Percentiles rank a stretch among this genome's conserved stretches.
Conservation (phyloP, 345 rosid genomes). For the Eucalyptus guilfoylei region DNA sequence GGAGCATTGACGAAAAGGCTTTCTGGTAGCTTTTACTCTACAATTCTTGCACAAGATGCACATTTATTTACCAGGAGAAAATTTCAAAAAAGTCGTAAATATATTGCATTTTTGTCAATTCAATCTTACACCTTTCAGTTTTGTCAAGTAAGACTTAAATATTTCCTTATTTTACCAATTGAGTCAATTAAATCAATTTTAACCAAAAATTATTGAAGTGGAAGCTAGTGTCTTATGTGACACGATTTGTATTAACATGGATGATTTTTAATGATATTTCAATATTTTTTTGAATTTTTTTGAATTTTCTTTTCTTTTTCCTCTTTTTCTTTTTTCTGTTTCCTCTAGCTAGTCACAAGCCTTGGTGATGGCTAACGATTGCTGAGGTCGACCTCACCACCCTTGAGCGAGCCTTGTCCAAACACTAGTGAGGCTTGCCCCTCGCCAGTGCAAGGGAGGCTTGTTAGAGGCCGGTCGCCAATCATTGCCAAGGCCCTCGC, state of each 20-base stretch:
- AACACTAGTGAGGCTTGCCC: neutral
- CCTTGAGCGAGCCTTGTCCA: neutral
- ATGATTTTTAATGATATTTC: no score
- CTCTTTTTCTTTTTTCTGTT: no score
- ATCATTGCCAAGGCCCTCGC: neutral
- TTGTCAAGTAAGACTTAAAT: neutral
- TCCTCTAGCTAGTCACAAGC: neutral
- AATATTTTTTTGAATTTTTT: no score
- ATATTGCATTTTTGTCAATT: no score
- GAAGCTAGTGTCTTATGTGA: neutral
- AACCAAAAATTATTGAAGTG: neutral
- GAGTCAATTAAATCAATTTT: neutral
- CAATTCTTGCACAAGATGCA: neutral
- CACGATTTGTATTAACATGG: no score
- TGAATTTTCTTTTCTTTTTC: no score
- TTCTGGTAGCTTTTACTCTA: no score
- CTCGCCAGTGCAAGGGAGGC: neutral
- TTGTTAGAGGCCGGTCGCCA: neutral
- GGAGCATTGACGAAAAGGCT: no score
- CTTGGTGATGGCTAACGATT: fast-evolving
- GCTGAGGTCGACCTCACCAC: neutral
- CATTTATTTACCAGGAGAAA: neutral
- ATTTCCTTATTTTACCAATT: no score
- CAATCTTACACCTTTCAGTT: no score
- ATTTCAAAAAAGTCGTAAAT: neutral